Percentiles rank a stretch among this genome's conserved stretches.
phyloP scores from a whole-genome alignment of 2,329 filamentous ascomycete genomes.

The Ascochyta fabae region DNA sequence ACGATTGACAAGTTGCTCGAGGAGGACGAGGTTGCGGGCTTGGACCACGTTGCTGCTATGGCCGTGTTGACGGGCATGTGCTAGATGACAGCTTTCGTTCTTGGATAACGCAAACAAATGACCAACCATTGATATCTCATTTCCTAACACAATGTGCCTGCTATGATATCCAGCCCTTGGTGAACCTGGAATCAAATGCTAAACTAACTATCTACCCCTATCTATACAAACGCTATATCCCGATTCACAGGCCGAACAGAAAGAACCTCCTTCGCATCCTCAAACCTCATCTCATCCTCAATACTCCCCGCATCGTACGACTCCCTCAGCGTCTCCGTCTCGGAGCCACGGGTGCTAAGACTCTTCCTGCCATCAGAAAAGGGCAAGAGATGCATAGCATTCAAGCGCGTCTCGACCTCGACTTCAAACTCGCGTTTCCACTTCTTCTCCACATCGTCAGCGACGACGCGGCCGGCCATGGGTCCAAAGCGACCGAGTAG shows the following conservation, averaged over 20 bases:
- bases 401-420: slow-evolving; percentile 19
- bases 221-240: slow-evolving; percentile 1
- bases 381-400: slow-evolving; percentile 10
- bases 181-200: too few relatives aligned
- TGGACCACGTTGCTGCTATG: slow-evolving; percentile 32
- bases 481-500: slow-evolving; percentile 22
- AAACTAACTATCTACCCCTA: too few relatives aligned
- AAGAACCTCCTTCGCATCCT: slow-evolving; percentile 11
- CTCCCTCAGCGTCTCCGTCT: slow-evolving; percentile 7
- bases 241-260: neutral
- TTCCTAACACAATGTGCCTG: too few relatives aligned
- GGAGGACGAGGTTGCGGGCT: slow-evolving; percentile 36
- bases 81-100: slow-evolving; percentile 1
- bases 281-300: slow-evolving; percentile 9
- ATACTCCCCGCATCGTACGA: slow-evolving; percentile 4
- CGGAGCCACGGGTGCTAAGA: neutral
- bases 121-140: too few relatives aligned
- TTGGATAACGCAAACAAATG: too few relatives aligned
- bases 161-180: too few relatives aligned
- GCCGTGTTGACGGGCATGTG: slow-evolving; percentile 43
- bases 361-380: slow-evolving; percentile 5
- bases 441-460: slow-evolving; percentile 12
- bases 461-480: slow-evolving; percentile 8
- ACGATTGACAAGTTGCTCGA: slow-evolving; percentile 69
- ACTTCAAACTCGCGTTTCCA: slow-evolving; percentile 21